A percentile compares a stretch with the other conserved stretches of the same genome.
These are phyloP conservation scores for Pachysandra terminalis DNA, from an alignment of 164 flowering plant genomes.

Conservation along the genomic window DNA sequence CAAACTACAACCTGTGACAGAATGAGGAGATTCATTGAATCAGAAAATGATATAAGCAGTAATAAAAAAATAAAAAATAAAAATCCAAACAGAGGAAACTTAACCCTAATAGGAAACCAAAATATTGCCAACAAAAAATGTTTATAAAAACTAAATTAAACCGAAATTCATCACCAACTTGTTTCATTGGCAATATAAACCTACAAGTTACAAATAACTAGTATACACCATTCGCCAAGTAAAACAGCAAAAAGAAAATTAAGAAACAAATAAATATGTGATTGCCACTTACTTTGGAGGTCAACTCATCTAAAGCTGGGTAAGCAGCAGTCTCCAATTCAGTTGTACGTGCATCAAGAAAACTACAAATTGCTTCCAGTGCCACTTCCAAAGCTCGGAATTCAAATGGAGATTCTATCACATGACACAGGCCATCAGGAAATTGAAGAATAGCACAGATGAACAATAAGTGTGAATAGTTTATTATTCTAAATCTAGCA, in stretches of 20 bases:
- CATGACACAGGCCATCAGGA: conserved; percentile 7
- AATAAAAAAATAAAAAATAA: no score
- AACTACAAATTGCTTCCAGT: conserved; percentile 88
- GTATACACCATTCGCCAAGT: not conserved
- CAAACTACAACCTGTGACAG: not conserved
- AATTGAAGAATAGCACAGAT: conserved; percentile 8
- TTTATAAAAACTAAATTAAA: no score
- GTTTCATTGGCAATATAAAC: no score
- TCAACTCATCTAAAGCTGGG: conserved; percentile 94
- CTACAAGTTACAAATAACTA: not conserved
- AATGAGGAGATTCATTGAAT: no score
- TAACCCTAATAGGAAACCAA: no score
- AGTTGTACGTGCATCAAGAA: conserved; percentile 85
- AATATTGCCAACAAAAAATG: no score
- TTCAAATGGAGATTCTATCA: conserved; percentile 90
- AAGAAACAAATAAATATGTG: not conserved
- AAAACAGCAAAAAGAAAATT: not conserved
- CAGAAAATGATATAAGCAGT: no score
- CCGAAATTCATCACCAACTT: no score
- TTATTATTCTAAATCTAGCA: not conserved
- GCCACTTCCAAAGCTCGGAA: conserved; percentile 95
- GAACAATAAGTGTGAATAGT: not conserved
- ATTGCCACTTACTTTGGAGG: conserved; percentile 56
- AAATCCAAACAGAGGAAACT: no score
- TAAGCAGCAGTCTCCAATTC: conserved; percentile 89